These are phyloP conservation scores for Bidens hawaiensis DNA, from an alignment of 140 eudicot genomes.

Conservation along the genomic window DNA sequence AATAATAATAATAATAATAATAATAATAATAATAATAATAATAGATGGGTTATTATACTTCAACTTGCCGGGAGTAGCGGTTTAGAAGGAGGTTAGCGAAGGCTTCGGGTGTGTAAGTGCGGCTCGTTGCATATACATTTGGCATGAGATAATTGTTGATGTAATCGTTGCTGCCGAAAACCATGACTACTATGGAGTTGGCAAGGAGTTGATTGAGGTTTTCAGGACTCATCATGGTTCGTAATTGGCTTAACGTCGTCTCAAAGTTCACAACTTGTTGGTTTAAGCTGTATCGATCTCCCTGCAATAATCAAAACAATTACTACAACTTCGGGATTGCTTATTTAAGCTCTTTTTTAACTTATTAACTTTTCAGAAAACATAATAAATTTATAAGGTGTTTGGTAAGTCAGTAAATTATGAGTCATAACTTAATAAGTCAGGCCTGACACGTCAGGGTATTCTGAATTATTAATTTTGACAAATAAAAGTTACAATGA, in stretches of 20 bases:
- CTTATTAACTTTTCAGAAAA: too few species aligned
- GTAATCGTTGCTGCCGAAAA: slow-evolving; percentile 88
- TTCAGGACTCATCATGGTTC: slow-evolving; percentile 42
- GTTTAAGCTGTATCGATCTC: slow-evolving; percentile 59
- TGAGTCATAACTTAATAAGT: too few species aligned
- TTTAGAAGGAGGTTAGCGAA: slow-evolving; percentile 71
- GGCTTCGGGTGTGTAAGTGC: slow-evolving; percentile 49
- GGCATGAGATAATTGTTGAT: slow-evolving; percentile 84
- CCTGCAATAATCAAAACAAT: slow-evolving; percentile 43
- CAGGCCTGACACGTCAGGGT: too few species aligned
- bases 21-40: background rate
- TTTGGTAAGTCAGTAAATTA: too few species aligned
- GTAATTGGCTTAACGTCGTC: slow-evolving; percentile 57
- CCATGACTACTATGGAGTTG: slow-evolving; percentile 54
- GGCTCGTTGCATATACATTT: slow-evolving; percentile 42
- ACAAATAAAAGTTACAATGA: too few species aligned
- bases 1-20: too few species aligned
- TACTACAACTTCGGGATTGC: background rate
- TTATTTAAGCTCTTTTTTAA: too few species aligned
- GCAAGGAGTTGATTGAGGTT: slow-evolving; percentile 41
- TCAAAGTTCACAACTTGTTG: slow-evolving; percentile 85
- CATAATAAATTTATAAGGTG: too few species aligned
- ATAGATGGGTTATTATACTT: slow-evolving; percentile 29
- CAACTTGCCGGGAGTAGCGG: slow-evolving; percentile 61
- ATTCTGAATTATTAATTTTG: too few species aligned